phyloP scores from a whole-genome alignment of 2,329 filamentous ascomycete species.

The Fusarium cyanostomum region DNA sequence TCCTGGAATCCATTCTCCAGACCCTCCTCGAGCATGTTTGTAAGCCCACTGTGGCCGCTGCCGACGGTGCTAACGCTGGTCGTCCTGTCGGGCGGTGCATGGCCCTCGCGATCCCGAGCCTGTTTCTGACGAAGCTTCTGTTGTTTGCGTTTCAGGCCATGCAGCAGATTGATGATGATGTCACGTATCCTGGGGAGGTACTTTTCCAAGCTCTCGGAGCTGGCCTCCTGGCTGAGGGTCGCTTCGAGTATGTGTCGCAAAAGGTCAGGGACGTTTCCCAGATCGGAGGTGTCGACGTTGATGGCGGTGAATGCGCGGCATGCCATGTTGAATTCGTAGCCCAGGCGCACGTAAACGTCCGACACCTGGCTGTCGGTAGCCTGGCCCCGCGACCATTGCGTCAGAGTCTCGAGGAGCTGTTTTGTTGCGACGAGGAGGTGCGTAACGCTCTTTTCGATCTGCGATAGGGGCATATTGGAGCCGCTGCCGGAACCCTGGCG shows the following conservation, averaged over 20 bases:
- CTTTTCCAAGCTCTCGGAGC: constrained; percentile 89
- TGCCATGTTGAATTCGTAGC: constrained; percentile 99
- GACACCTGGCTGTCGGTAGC: constrained; percentile 96
- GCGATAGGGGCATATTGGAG: constrained; percentile 81
- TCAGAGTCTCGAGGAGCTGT: constrained; percentile 95
- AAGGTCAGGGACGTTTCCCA: constrained; percentile 94
- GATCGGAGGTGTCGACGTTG: constrained; percentile 91
- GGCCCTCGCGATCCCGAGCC: constrained; percentile 62
- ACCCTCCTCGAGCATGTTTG: constrained; percentile 68
- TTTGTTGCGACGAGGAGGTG: constrained; percentile 98
- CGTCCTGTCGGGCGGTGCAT: constrained; percentile 57
- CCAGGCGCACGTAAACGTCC: constrained; percentile 95
- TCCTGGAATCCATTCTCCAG: constrained; percentile 62
- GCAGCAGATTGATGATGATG: constrained; percentile 97
- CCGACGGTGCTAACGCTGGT: constrained; percentile 68
- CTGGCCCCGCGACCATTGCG: constrained; percentile 93
- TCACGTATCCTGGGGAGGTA: constrained; percentile 95
- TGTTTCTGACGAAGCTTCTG: constrained; percentile 80
- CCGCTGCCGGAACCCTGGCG: constrained; percentile 62
- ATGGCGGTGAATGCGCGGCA: constrained; percentile 97
- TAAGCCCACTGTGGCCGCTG: constrained; percentile 65
- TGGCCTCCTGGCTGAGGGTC: constrained; percentile 95
- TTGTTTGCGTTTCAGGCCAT: constrained; percentile 96
- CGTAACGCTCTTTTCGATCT: constrained; percentile 99
- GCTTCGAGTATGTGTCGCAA: constrained; percentile 92